phyloP scores from a whole-genome alignment of 495 filamentous ascomycete genomes.

The Margaritispora aquatica region DNA sequence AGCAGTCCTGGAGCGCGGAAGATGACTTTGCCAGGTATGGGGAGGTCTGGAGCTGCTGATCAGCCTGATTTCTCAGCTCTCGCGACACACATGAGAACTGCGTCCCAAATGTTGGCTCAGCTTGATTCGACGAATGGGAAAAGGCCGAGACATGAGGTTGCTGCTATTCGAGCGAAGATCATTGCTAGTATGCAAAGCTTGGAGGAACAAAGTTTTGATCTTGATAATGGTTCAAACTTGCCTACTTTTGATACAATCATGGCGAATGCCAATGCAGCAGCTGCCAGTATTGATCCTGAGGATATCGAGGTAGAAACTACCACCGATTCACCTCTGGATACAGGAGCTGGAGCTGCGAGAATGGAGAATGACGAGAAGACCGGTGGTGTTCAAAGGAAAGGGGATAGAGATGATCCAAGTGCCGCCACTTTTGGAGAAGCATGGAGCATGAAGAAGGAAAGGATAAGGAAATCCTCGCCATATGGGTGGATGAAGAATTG shows the following conservation, averaged over 20 bases:
- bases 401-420: conserved; percentile 73
- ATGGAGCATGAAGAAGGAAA: conserved; percentile 69
- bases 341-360: conserved; percentile 61
- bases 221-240: conserved; percentile 43
- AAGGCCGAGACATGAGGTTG: conserved; percentile 63
- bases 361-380: conserved; percentile 82
- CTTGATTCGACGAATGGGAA: conserved; percentile 67
- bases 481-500: conserved; percentile 77
- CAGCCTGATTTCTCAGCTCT: conserved; percentile 67
- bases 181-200: conserved; percentile 79
- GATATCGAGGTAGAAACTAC: conserved; percentile 28
- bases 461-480: conserved; percentile 66
- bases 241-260: conserved; percentile 72
- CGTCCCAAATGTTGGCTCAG: conserved; percentile 73
- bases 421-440: conserved; percentile 75
- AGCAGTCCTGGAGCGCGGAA: conserved; percentile 49
- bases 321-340: conserved; percentile 36
- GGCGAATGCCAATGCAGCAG: conserved; percentile 35
- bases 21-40: conserved; percentile 39
- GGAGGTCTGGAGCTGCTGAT: conserved; percentile 37
- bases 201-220: conserved; percentile 71
- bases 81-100: conserved; percentile 73
- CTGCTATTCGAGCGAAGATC: conserved; percentile 67
- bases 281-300: conserved; percentile 36
- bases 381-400: conserved; percentile 65